Evolutionary conservation across 108 stramenopile genomes (phyloP).

Genomic region (Skeletonema potamos): DNA sequence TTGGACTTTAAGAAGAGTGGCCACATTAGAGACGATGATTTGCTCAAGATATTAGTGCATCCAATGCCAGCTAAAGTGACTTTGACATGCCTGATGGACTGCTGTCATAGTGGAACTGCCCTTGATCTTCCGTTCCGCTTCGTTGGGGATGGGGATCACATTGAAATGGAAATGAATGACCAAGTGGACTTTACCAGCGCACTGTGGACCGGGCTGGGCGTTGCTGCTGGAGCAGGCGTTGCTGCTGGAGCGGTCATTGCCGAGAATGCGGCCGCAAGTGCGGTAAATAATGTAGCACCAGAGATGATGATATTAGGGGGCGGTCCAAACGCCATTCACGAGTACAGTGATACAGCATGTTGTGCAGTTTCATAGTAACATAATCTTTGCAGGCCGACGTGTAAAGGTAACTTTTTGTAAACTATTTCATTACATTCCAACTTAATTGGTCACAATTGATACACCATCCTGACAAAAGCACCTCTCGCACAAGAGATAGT

Average conservation of each 20-base stretch:
- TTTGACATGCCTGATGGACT: conserved; percentile 80
- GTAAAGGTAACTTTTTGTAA: conserved; percentile 14
- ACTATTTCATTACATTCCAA: conserved; percentile 9
- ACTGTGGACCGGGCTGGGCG: conserved; percentile 26
- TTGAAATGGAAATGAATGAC: conserved; percentile 45
- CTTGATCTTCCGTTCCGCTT: conserved; percentile 84
- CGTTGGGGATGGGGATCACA: conserved; percentile 60
- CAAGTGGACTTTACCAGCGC: conserved; percentile 26
- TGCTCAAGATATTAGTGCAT: conserved; percentile 72
- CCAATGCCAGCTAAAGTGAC: conserved; percentile 77
- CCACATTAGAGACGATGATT: conserved; percentile 87
- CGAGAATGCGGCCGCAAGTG: conserved; percentile 13
- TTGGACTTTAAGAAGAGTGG: conserved; percentile 85
- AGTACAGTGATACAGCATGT: background rate
- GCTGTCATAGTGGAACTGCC: conserved; percentile 82
- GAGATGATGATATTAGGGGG: conserved; percentile 45
- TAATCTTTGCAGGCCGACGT: background rate
- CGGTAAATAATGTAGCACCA: conserved; percentile 2
- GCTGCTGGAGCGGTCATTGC: background rate
- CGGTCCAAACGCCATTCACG: conserved; percentile 31
- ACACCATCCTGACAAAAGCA: conserved; percentile 4
- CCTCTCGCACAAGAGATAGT: background rate
- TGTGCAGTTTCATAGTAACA: background rate
- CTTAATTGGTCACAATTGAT: background rate
- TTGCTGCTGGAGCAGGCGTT: conserved; percentile 2